phyloP scores from a whole-genome alignment of 2,329 filamentous ascomycete genomes.

The Monosporascus ibericus region DNA sequence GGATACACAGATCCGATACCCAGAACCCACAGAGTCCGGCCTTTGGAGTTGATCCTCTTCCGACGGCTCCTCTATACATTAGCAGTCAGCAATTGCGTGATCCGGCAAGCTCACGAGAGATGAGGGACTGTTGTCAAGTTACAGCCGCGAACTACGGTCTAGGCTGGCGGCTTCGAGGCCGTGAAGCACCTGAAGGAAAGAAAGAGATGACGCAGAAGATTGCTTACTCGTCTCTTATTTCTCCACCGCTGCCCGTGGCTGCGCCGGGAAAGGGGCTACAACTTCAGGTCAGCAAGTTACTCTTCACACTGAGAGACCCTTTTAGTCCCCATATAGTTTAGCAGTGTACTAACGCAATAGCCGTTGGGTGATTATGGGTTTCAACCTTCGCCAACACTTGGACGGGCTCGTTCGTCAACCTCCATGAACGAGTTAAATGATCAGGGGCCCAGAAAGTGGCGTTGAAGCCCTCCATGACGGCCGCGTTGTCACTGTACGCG shows the following conservation, averaged over 20 bases:
- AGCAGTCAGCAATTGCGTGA: conserved; percentile 5
- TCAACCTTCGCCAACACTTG: conserved; percentile 93
- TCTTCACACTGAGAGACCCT: too few relatives aligned
- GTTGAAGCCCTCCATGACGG: conserved; percentile 71
- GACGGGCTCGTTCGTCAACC: conserved; percentile 75
- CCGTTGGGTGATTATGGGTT: conserved; percentile 95
- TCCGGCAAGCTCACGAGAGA: background rate
- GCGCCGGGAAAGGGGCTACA: conserved; percentile 59
- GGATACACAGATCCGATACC: conserved; percentile 90
- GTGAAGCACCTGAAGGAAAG: too few relatives aligned
- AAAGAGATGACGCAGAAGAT: too few relatives aligned
- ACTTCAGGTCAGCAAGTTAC: background rate
- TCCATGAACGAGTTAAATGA: conserved; percentile 81
- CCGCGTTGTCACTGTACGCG: conserved; percentile 95
- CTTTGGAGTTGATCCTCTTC: conserved; percentile 86
- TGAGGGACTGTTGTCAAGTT: conserved; percentile 1
- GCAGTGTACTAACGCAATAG: conserved; percentile 55
- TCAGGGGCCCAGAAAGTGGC: conserved; percentile 84
- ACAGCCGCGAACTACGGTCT: too few relatives aligned
- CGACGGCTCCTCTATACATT: conserved; percentile 86
- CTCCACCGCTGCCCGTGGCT: conserved; percentile 89
- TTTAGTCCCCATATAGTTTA: too few relatives aligned
- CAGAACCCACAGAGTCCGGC: conserved; percentile 89
- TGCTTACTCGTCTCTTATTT: conserved; percentile 69
- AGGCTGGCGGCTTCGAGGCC: too few relatives aligned